Percentiles rank a stretch among this genome's conserved stretches.
Evolutionary conservation across 2,329 filamentous ascomycete species (phyloP).

Genomic region (Fusarium kyushuense): DNA sequence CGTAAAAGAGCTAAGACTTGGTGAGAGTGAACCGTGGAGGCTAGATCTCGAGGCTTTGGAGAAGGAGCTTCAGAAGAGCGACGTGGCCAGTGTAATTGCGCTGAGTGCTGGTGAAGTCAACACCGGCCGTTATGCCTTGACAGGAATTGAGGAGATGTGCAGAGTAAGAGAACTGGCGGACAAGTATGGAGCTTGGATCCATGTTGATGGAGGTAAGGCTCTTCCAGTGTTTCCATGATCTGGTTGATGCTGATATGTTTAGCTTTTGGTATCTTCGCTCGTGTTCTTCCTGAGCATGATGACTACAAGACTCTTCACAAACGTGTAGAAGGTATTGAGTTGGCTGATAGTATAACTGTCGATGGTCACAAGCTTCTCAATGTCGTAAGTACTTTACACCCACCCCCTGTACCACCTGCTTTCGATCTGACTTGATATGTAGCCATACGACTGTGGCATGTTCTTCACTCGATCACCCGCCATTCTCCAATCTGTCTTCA

Average conservation of each 20-base stretch:
- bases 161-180: slow-evolving; percentile 77
- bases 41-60: slow-evolving; percentile 77
- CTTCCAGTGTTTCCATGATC: too few species aligned
- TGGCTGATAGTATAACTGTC: slow-evolving; percentile 88
- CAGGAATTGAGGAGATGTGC: slow-evolving; percentile 70
- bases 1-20: slow-evolving; percentile 70
- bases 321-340: slow-evolving; percentile 73
- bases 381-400: slow-evolving; percentile 67
- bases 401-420: background rate
- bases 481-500: slow-evolving; percentile 73
- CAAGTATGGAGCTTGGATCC: slow-evolving; percentile 82
- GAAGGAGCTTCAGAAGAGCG: slow-evolving; percentile 62
- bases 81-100: slow-evolving; percentile 78
- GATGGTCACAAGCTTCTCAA: slow-evolving; percentile 95
- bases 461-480: slow-evolving; percentile 78
- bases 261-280: slow-evolving; percentile 88
- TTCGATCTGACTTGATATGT: slow-evolving; percentile 17
- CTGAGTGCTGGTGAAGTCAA: slow-evolving; percentile 93
- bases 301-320: slow-evolving; percentile 68
- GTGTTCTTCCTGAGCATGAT: slow-evolving; percentile 68
- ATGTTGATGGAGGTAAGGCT: slow-evolving; percentile 78
- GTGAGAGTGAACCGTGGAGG: slow-evolving; percentile 70
- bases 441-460: slow-evolving; percentile 92
- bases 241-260: slow-evolving; percentile 4
- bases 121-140: slow-evolving; percentile 79